Percentiles rank a stretch among this genome's conserved stretches.
These are phyloP conservation scores for Naegleria lovaniensis DNA, from an alignment of 208 protist genomes.

Conservation along the genomic window DNA sequence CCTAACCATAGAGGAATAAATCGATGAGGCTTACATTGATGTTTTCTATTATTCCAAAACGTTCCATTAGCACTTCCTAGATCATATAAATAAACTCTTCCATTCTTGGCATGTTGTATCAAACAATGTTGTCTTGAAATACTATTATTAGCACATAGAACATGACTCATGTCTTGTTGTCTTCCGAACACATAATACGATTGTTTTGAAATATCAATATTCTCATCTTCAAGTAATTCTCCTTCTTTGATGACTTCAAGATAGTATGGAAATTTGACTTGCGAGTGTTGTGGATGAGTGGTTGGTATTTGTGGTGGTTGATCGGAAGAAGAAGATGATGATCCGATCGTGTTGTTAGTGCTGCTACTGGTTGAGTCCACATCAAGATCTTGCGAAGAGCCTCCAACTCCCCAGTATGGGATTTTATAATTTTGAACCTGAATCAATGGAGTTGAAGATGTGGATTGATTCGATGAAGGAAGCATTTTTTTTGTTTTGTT, in stretches of 20 bases:
- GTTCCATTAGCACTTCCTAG: neutral
- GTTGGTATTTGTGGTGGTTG: too few species aligned
- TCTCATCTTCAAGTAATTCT: neutral
- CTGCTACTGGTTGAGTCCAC: too few species aligned
- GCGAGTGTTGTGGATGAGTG: too few species aligned
- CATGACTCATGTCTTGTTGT: neutral
- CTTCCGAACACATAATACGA: neutral
- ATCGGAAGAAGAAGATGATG: too few species aligned
- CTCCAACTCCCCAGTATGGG: too few species aligned
- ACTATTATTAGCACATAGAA: neutral
- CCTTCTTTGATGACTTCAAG: slow-evolving; percentile 6
- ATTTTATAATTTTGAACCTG: too few species aligned
- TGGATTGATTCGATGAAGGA: too few species aligned
- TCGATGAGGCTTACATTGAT: neutral
- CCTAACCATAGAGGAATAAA: neutral
- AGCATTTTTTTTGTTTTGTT: too few species aligned
- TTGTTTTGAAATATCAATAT: neutral
- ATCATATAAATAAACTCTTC: slow-evolving; percentile 16
- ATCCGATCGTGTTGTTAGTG: too few species aligned
- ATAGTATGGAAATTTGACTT: slow-evolving; percentile 6
- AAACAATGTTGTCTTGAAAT: slow-evolving; percentile 21
- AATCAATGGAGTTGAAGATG: too few species aligned
- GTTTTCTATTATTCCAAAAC: slow-evolving; percentile 21
- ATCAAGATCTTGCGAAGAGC: too few species aligned
- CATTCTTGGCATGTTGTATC: slow-evolving; percentile 16